Conservation (phyloP, 768 basidiomycete species). For the Lentinula edodes region DNA sequence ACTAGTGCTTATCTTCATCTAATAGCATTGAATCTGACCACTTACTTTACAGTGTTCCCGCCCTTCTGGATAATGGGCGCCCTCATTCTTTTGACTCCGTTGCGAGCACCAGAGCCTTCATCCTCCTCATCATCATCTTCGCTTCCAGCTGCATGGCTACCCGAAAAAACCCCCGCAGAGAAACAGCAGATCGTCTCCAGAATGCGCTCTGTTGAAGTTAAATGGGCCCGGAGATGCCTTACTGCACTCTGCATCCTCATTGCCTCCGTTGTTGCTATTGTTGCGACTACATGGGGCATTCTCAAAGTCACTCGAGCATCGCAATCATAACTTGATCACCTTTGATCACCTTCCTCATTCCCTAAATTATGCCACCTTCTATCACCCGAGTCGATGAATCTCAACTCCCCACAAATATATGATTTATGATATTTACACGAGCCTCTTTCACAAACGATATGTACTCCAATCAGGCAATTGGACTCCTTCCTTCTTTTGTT, state of each 20-base stretch:
- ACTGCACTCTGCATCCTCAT: constrained; percentile 45
- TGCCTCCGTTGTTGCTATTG: constrained; percentile 27
- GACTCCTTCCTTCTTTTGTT: neutral
- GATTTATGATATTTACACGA: neutral
- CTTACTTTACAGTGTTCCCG: constrained; percentile 42
- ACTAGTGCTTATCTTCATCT: constrained; percentile 6
- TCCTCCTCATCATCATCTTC: constrained; percentile 8
- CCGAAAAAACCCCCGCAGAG: constrained; percentile 50
- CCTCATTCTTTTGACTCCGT: constrained; percentile 48
- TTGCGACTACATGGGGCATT: constrained; percentile 27
- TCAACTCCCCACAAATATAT: too few species aligned
- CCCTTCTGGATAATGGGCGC: constrained; percentile 58
- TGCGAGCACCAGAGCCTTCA: constrained; percentile 34
- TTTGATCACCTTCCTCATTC: neutral
- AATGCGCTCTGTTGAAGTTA: constrained; percentile 43
- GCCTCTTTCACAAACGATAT: neutral
- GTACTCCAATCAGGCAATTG: neutral
- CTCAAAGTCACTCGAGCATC: constrained; percentile 8
- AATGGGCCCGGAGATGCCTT: constrained; percentile 55
- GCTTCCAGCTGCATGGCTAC: constrained; percentile 40
- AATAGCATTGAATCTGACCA: neutral
- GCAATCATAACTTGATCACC: neutral
- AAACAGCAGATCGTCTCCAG: constrained; percentile 37
- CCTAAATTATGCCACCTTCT: too few species aligned
- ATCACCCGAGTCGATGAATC: too few species aligned